Conservation (phyloP, 305 asterid species). For the Fraxinus sp. region DNA sequence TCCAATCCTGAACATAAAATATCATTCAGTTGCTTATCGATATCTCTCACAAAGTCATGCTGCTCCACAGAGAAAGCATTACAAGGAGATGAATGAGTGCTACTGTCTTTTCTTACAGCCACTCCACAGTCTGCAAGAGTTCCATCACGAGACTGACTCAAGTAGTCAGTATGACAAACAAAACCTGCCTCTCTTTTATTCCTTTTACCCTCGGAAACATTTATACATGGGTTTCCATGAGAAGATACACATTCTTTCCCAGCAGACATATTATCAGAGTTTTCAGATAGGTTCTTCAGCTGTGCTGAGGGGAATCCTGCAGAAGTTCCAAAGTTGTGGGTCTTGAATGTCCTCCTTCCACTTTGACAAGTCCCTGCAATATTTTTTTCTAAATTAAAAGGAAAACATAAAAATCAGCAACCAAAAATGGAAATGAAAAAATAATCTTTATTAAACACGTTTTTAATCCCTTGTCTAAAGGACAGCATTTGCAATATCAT, state of each 20-base stretch:
- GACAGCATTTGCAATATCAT: neutral
- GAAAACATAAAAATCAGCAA: slow-evolving; percentile 15
- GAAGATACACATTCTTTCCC: slow-evolving; percentile 35
- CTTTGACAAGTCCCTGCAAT: slow-evolving; percentile 38
- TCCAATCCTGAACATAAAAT: slow-evolving; percentile 42
- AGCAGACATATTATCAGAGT: slow-evolving; percentile 34
- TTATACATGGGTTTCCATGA: slow-evolving; percentile 26
- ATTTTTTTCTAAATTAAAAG: slow-evolving; percentile 21
- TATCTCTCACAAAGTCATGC: slow-evolving; percentile 30
- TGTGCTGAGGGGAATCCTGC: slow-evolving; percentile 35
- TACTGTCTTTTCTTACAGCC: slow-evolving; percentile 21
- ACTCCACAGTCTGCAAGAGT: slow-evolving; percentile 30
- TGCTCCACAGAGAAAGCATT: slow-evolving; percentile 35
- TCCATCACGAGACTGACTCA: slow-evolving; percentile 36
- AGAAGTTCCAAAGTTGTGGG: slow-evolving; percentile 34
- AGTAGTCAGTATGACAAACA: slow-evolving; percentile 39
- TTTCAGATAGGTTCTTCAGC: slow-evolving; percentile 41
- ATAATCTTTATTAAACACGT: neutral
- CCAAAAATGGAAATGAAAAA: slow-evolving; percentile 10
- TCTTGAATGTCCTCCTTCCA: slow-evolving; percentile 50
- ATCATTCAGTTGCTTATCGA: slow-evolving; percentile 30
- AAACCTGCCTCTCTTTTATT: slow-evolving; percentile 33
- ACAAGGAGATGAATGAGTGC: slow-evolving; percentile 32
- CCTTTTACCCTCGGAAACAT: slow-evolving; percentile 34
- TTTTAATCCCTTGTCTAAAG: neutral